Conservation (phyloP, 441 rosid genomes). For the Capsella rubella region DNA sequence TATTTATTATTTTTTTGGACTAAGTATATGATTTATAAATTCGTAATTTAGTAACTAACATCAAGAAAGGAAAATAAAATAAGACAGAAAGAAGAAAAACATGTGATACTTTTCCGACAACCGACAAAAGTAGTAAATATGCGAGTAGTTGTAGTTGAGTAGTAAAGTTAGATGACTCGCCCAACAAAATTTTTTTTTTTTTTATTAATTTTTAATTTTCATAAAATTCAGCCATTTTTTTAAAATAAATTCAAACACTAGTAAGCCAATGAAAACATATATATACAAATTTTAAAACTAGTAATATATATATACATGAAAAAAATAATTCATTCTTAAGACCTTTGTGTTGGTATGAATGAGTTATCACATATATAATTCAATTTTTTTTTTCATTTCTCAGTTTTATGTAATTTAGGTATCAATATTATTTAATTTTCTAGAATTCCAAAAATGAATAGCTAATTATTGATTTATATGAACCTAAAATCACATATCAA, state of each 20-base stretch:
- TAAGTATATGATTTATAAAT: not conserved
- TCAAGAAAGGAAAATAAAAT: not conserved
- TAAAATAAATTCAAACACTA: not conserved
- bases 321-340: not conserved
- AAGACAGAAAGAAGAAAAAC: slow-evolving; percentile 14
- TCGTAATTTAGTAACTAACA: not conserved
- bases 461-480: too few species aligned
- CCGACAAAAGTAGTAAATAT: slow-evolving; percentile 25
- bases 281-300: not conserved
- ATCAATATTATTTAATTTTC: too few species aligned
- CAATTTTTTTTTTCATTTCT: not conserved
- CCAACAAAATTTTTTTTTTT: slow-evolving; percentile 1
- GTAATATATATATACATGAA: not conserved
- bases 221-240: too few species aligned
- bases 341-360: not conserved
- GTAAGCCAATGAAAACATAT: not conserved
- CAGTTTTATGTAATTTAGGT: not conserved
- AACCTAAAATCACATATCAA: not conserved
- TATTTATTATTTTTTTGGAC: too few species aligned
- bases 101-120: slow-evolving; percentile 2
- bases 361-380: not conserved
- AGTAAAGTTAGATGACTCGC: not conserved
- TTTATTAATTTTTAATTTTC: not conserved
- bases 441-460: not conserved
- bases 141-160: not conserved